Percentiles rank a stretch among this genome's conserved stretches.
Evolutionary conservation across 73 alveolate species (phyloP).

Genomic region (Symbiodinium natans): DNA sequence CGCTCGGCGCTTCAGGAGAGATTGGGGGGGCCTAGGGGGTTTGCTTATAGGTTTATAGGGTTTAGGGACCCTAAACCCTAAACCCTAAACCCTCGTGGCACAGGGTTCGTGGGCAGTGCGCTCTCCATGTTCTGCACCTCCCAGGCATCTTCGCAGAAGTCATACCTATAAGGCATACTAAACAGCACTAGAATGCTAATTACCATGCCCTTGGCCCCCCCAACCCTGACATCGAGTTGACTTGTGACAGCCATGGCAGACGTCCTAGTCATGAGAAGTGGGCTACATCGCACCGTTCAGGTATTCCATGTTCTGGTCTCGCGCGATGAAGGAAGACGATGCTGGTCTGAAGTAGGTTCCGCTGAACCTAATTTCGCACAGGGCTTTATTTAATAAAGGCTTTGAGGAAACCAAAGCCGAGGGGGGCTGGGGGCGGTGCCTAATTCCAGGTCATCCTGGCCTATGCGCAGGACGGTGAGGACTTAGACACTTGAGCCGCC

Average conservation of each 20-base stretch:
- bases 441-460: slow-evolving; percentile 44
- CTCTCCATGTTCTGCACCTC: no score
- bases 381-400: no score
- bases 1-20: background rate
- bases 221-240: no score
- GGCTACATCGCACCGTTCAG: slow-evolving; percentile 42
- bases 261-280: no score
- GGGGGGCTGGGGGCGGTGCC: background rate
- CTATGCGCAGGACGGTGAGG: slow-evolving; percentile 66
- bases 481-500: background rate
- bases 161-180: no score
- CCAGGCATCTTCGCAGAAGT: no score
- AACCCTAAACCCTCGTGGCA: background rate
- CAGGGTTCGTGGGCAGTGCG: no score
- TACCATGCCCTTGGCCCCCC: no score
- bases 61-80: background rate
- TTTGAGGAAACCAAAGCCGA: background rate
- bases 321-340: slow-evolving; percentile 45
- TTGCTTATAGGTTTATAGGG: background rate
- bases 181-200: no score
- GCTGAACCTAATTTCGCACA: background rate
- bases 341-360: background rate
- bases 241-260: no score
- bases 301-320: slow-evolving; percentile 56
- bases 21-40: background rate